These are phyloP conservation scores for Magnusiomyces ingens DNA, from an alignment of 1,139 yeast species.

Conservation along the genomic window DNA sequence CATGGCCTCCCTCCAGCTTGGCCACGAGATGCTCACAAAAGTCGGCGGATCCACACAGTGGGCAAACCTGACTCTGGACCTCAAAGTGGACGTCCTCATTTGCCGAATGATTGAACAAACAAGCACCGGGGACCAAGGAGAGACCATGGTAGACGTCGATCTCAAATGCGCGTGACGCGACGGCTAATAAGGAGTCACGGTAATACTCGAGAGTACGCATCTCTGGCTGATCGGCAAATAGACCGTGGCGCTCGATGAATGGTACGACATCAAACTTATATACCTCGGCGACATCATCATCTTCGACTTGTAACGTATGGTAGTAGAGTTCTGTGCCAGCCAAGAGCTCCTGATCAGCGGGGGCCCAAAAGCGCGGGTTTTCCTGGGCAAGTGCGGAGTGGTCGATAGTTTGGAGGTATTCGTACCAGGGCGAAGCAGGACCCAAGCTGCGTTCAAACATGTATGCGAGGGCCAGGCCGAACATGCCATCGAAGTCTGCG, in stretches of 20 bases:
- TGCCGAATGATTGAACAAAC: constrained; percentile 70
- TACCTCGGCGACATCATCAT: constrained; percentile 49
- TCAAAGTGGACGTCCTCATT: constrained; percentile 64
- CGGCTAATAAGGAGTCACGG: constrained; percentile 32
- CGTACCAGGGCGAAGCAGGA: constrained; percentile 66
- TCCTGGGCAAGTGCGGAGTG: constrained; percentile 23
- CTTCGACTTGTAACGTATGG: constrained; percentile 51
- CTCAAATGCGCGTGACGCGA: constrained; percentile 73
- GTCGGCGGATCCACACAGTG: constrained; percentile 56
- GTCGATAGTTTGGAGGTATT: constrained; percentile 53
- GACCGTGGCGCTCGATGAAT: constrained; percentile 24
- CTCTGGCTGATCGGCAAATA: constrained; percentile 21
- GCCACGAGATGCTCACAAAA: constrained; percentile 32
- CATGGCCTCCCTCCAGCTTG: constrained; percentile 15
- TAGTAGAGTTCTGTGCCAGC: constrained; percentile 63
- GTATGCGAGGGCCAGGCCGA: constrained; percentile 59
- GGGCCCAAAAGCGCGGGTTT: constrained; percentile 63
- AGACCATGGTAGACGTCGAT: constrained; percentile 69
- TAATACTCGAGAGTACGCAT: constrained; percentile 29
- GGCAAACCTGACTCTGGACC: constrained; percentile 65
- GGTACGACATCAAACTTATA: constrained; percentile 40
- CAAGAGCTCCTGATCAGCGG: constrained; percentile 42
- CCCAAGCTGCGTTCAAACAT: constrained; percentile 59
- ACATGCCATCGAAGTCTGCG: constrained; percentile 54
- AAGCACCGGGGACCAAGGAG: constrained; percentile 86